Evolutionary conservation across 139 green algal species (phyloP).

Genomic region (Closterium sp.): DNA sequence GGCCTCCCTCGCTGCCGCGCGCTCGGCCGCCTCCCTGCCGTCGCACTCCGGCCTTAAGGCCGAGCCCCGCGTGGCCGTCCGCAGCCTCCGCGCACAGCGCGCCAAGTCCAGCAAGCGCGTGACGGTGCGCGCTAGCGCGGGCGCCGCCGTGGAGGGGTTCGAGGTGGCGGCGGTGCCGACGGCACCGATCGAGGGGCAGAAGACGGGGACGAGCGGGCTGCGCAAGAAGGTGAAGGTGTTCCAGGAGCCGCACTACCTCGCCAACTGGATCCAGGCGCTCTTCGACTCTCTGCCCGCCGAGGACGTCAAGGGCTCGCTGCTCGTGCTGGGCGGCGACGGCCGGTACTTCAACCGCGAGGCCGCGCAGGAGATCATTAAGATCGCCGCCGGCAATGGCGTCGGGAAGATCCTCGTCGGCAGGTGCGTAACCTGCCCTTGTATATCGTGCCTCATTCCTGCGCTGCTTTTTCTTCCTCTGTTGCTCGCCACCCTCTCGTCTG

Average conservation of each 20-base stretch:
- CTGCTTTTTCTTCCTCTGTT: background rate
- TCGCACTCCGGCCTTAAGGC: background rate
- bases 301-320: slow-evolving; percentile 78
- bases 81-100: background rate
- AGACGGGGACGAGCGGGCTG: slow-evolving; percentile 94
- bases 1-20: background rate
- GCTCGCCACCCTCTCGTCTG: background rate
- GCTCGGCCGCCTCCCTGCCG: background rate
- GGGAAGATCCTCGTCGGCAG: slow-evolving; percentile 87
- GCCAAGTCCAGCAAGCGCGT: slow-evolving; percentile 5
- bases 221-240: slow-evolving; percentile 97
- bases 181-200: slow-evolving; percentile 96
- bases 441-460: background rate
- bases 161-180: slow-evolving; percentile 75
- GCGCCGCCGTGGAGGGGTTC: background rate
- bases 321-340: slow-evolving; percentile 95
- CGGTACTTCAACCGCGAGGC: slow-evolving; percentile 98
- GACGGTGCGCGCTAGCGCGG: background rate
- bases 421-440: background rate
- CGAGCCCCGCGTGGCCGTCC: background rate
- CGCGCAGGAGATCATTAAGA: slow-evolving; percentile 74
- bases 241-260: slow-evolving; percentile 90
- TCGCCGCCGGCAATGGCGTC: slow-evolving; percentile 83
- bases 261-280: slow-evolving; percentile 95
- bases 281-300: slow-evolving; percentile 83